phyloP scores from a whole-genome alignment of 495 filamentous ascomycete genomes.

The Aspergillus saccharolyticus region DNA sequence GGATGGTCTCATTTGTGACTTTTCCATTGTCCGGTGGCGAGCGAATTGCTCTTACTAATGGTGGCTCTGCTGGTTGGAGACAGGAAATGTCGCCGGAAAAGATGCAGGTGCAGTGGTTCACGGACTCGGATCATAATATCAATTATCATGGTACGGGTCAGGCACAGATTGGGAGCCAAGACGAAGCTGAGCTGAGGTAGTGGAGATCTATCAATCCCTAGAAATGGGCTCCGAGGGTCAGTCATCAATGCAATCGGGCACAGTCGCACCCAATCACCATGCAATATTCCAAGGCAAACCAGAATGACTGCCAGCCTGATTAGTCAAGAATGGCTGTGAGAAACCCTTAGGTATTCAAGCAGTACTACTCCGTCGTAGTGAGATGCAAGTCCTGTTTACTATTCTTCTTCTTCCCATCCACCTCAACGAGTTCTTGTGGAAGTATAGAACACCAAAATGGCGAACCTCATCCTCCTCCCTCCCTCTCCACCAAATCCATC shows the following conservation, averaged over 20 bases:
- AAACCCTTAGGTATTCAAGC: too few relatives aligned
- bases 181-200: too few relatives aligned
- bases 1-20: constrained; percentile 21
- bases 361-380: too few relatives aligned
- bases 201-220: too few relatives aligned
- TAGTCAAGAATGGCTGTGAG: too few relatives aligned
- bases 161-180: neutral
- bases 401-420: too few relatives aligned
- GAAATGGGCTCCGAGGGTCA: too few relatives aligned
- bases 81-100: constrained; percentile 14
- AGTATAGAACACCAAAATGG: neutral
- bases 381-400: too few relatives aligned
- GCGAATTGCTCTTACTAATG: constrained; percentile 14
- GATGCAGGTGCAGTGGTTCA: constrained; percentile 20
- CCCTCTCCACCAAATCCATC: neutral
- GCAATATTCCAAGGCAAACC: too few relatives aligned
- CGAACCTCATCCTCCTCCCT: neutral
- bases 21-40: constrained; percentile 13
- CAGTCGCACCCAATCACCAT: neutral
- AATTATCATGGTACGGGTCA: constrained; percentile 9
- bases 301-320: too few relatives aligned
- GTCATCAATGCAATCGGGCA: too few relatives aligned
- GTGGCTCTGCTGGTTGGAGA: constrained; percentile 15
- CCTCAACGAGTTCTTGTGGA: too few relatives aligned
- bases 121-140: constrained; percentile 20